A percentile compares a stretch with the other conserved stretches of the same genome.
Evolutionary conservation across 2,329 filamentous ascomycete species (phyloP).

Genomic region (Fusarium sp.): DNA sequence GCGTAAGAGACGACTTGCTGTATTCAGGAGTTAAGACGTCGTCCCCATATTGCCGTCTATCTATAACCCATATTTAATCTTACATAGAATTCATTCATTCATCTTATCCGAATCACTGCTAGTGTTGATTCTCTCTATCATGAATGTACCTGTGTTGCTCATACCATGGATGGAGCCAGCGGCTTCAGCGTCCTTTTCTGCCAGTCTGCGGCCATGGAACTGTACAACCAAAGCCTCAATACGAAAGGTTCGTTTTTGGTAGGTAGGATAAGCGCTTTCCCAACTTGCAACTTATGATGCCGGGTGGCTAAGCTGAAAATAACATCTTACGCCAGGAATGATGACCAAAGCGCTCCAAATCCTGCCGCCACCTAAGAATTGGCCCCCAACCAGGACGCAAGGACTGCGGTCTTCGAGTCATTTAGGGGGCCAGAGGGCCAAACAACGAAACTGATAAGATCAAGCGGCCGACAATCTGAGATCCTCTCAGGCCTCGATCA

Average conservation of each 20-base stretch:
- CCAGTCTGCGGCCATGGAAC: neutral
- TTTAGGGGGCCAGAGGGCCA: neutral
- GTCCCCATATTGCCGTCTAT: neutral
- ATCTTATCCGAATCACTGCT: accelerated
- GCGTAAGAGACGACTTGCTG: conserved; percentile 3
- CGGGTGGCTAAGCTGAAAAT: no score
- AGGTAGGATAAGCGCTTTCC: neutral
- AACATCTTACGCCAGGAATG: no score
- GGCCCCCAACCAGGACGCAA: neutral
- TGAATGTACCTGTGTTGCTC: neutral
- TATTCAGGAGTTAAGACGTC: no score
- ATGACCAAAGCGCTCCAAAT: neutral
- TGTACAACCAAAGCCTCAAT: neutral
- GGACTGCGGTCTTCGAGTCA: neutral
- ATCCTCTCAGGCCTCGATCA: neutral
- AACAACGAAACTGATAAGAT: neutral
- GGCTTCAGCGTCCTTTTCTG: neutral
- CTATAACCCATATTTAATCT: neutral
- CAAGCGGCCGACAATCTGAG: neutral
- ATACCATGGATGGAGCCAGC: neutral
- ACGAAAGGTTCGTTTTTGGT: neutral
- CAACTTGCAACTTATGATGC: accelerated
- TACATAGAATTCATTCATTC: neutral
- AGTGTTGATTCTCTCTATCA: accelerated
- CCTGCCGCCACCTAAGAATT: neutral